Evolutionary conservation across 495 filamentous ascomycete species (phyloP).

Genomic region (Penicillium coffeae): DNA sequence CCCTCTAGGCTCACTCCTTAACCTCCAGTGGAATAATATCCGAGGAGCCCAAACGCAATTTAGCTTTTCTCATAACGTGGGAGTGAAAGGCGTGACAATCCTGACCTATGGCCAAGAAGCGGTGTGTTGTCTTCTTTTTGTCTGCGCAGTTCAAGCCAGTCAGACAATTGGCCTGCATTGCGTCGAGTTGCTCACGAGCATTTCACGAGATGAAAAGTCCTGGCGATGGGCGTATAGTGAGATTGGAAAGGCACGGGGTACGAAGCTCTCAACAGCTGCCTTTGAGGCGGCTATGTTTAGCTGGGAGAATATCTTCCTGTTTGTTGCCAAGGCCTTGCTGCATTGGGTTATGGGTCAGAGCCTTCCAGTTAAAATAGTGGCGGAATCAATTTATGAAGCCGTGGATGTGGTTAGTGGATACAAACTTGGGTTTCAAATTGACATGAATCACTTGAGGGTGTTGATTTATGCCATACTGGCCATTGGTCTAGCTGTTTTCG

Average conservation of each 20-base stretch:
- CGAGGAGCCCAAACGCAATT: too few species aligned
- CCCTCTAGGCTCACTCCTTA: not conserved
- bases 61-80: too few species aligned
- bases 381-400: not conserved
- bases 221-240: not conserved
- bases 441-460: not conserved
- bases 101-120: not conserved
- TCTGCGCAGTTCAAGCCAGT: conserved; percentile 15
- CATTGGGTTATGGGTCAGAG: conserved; percentile 47
- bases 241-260: not conserved
- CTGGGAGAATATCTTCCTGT: conserved; percentile 42
- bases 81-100: too few species aligned
- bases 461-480: not conserved
- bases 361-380: not conserved
- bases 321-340: conserved; percentile 37
- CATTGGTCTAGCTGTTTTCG: conserved; percentile 17
- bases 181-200: conserved; percentile 42
- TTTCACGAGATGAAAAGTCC: conserved; percentile 39
- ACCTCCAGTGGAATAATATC: not conserved
- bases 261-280: conserved; percentile 28
- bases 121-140: conserved; percentile 6
- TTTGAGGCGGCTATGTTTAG: conserved; percentile 31
- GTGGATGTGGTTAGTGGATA: not conserved
- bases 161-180: conserved; percentile 43
- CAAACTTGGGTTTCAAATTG: not conserved